Evolutionary conservation across 768 basidiomycete genomes (phyloP), one percentile per base, ranked within the genome.

Genomic region (Xerocomellus dryophilus): DNA sequence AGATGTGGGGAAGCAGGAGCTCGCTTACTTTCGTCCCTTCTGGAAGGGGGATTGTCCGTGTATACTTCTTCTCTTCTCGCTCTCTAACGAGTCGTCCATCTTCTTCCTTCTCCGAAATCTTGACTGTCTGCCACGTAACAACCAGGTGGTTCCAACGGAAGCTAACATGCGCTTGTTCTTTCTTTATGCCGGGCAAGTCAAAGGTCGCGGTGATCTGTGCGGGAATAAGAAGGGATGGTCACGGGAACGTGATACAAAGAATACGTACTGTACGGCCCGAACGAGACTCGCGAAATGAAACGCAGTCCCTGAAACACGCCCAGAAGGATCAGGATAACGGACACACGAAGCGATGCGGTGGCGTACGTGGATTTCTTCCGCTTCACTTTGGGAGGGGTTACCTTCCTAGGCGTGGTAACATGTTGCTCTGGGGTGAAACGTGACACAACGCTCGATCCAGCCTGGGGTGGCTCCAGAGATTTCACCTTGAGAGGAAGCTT

Each of bases 161-260:
- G 64, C 82, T 88, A 63, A 90, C 83, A 59, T 90, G 87, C 51
- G 88, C 80, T 56, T 90, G 82, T 53, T 88, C 79, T 66, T 88
- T 90, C 63, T 76, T 76, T 40, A 90, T 80, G 27, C 86, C 84
- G 3, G 78, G 78, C 61, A 90, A 72, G 54, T 88, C 85, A 65
- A 89, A 88, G 46, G 80, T 86, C 21, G 84, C 85, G 21, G 83
- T 83, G 43, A 86, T 79, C 64, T 84, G 52, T 25, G 58, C 51
- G 65, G 67, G 50, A 55, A 64, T 68, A 65, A 63, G 58, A 46
- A 43, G 60, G 58, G 20, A 43, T 20, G 35, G 50, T 57, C 27
- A 40, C 50, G 54, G 57, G 45, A 45, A 59, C 38, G 54, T 58
- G 59, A 50, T 50, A 27, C 38, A 56, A 29, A 34, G 53, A 42